Evolutionary conservation across 2,329 filamentous ascomycete species (phyloP).

Genomic region (Purpureocillium lavendulum): DNA sequence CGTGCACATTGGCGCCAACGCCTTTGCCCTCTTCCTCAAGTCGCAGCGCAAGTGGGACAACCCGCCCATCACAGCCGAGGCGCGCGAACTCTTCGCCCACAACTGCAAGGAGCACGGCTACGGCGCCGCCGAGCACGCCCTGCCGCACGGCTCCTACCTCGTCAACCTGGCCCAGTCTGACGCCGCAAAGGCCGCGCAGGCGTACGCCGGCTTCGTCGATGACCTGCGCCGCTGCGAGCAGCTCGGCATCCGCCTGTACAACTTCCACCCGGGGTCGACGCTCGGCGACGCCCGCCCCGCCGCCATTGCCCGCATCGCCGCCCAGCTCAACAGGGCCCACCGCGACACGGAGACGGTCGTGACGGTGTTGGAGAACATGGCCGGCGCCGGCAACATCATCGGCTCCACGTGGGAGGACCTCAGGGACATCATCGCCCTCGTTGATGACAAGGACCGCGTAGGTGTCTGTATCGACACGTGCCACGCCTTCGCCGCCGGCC

Average conservation of each 20-base stretch:
- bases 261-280: slow-evolving; percentile 90
- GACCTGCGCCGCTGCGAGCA: slow-evolving; percentile 79
- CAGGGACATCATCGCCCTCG: slow-evolving; percentile 68
- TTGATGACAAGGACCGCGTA: slow-evolving; percentile 75
- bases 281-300: slow-evolving; percentile 57
- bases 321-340: slow-evolving; percentile 75
- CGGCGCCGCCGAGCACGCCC: slow-evolving; percentile 61
- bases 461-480: slow-evolving; percentile 97
- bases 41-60: slow-evolving; percentile 93
- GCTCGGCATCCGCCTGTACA: slow-evolving; percentile 87
- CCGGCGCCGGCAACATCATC: slow-evolving; percentile 78
- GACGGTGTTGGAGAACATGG: slow-evolving; percentile 93
- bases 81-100: slow-evolving; percentile 60
- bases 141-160: slow-evolving; percentile 93
- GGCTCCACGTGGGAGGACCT: slow-evolving; percentile 82
- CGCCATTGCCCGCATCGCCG: slow-evolving; percentile 71
- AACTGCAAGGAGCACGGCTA: slow-evolving; percentile 63
- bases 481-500: slow-evolving; percentile 89
- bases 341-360: slow-evolving; percentile 66
- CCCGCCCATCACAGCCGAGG: slow-evolving; percentile 62
- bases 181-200: slow-evolving; percentile 69
- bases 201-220: slow-evolving; percentile 78
- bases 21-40: slow-evolving; percentile 92
- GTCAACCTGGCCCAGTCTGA: slow-evolving; percentile 91
- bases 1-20: slow-evolving; percentile 76